A percentile compares a stretch with the other conserved stretches of the same genome.
phyloP scores from a whole-genome alignment of 257 asterid genomes.

The Forsythia suspensa region DNA sequence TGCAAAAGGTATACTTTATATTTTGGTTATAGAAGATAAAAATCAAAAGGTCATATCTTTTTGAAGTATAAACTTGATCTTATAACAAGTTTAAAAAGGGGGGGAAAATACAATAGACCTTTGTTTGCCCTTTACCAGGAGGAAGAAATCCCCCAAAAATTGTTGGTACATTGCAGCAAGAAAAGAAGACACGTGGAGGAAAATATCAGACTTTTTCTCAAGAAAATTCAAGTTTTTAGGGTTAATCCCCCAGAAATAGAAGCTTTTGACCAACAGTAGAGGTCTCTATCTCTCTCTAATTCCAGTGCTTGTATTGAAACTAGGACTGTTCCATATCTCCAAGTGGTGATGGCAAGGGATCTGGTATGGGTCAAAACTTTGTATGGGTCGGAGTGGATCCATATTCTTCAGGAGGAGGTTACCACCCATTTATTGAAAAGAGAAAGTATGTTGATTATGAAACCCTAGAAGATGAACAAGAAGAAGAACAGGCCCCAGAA shows the following conservation, averaged over 20 bases:
- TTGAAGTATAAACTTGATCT: not conserved
- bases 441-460: conserved; percentile 35
- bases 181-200: not conserved
- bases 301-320: conserved; percentile 2
- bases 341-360: conserved; percentile 33
- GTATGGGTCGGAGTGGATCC: conserved; percentile 59
- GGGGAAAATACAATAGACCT: too few relatives aligned
- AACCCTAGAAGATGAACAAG: conserved; percentile 55
- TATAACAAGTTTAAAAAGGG: too few relatives aligned
- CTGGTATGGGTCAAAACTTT: conserved; percentile 40
- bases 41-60: not conserved
- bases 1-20: not conserved
- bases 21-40: not conserved
- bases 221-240: not conserved
- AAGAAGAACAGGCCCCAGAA: conserved; percentile 23
- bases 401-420: conserved; percentile 21
- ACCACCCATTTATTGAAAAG: conserved; percentile 62
- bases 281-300: not conserved
- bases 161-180: not conserved
- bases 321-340: conserved; percentile 72
- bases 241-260: not conserved
- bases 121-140: not conserved
- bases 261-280: not conserved
- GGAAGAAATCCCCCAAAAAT: not conserved
- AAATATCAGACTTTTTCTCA: not conserved